A percentile compares a stretch with the other conserved stretches of the same genome.
Evolutionary conservation across 208 protist genomes (phyloP).

Genomic region (Acanthamoeba sp.): DNA sequence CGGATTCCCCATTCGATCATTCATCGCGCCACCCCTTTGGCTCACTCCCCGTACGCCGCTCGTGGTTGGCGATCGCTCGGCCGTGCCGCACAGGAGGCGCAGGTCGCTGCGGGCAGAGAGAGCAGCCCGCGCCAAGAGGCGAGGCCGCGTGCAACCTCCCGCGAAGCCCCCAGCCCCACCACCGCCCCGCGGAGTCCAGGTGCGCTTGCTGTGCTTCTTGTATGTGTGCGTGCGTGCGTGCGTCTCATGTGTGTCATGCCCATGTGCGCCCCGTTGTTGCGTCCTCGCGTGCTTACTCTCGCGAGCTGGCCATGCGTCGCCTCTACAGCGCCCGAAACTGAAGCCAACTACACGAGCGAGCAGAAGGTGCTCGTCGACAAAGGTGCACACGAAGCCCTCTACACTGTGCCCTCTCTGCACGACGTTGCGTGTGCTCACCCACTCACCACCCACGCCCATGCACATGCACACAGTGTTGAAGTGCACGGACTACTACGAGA

Average conservation of each 20-base stretch:
- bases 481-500: conserved; percentile 79
- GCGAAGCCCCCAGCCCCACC: no score
- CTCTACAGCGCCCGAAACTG: neutral
- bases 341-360: conserved; percentile 26
- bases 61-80: no score
- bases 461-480: neutral
- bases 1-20: no score
- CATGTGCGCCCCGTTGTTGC: neutral
- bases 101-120: neutral
- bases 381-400: neutral
- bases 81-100: neutral
- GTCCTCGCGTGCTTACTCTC: neutral
- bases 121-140: neutral
- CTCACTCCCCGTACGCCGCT: neutral
- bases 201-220: no score
- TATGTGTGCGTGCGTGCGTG: neutral
- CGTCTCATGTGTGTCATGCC: no score
- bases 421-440: neutral
- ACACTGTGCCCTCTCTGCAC: no score
- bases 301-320: neutral
- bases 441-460: neutral
- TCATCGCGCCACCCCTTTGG: no score
- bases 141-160: no score
- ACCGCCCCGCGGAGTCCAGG: no score
- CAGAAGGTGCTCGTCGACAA: conserved; percentile 24